phyloP scores from a whole-genome alignment of 1,284 basidiomycete genomes.

The Tremellales sp. region DNA sequence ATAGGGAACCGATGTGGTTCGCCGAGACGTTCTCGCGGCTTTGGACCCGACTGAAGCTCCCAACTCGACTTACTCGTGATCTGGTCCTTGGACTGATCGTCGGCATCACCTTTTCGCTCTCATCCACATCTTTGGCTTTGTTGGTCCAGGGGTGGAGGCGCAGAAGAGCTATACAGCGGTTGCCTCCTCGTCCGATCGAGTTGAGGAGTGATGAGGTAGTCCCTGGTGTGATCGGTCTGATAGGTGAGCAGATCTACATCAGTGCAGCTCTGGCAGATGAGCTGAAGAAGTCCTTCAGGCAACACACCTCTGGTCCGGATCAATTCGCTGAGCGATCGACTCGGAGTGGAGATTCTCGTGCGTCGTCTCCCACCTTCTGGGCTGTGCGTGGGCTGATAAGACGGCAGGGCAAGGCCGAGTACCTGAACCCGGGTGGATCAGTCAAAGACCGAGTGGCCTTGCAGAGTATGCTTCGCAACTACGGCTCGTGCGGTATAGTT shows the following conservation, averaged over 20 bases:
- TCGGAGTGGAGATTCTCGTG: slow-evolving; percentile 85
- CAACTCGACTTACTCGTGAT: slow-evolving; percentile 36
- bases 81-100: slow-evolving; percentile 63
- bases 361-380: slow-evolving; percentile 10
- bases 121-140: slow-evolving; percentile 58
- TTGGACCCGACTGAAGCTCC: slow-evolving; percentile 23
- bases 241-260: slow-evolving; percentile 57
- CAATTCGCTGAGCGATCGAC: slow-evolving; percentile 79
- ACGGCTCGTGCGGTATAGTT: background rate
- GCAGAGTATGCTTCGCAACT: slow-evolving; percentile 58
- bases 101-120: slow-evolving; percentile 65
- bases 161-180: slow-evolving; percentile 31
- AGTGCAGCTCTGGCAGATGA: background rate
- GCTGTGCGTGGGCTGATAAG: background rate
- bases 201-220: slow-evolving; percentile 65
- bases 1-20: too few relatives aligned
- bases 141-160: slow-evolving; percentile 55
- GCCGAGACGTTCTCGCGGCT: slow-evolving; percentile 8
- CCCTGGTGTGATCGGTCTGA: slow-evolving; percentile 70
- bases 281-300: slow-evolving; percentile 53
- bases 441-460: slow-evolving; percentile 96
- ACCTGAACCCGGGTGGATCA: slow-evolving; percentile 93
- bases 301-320: slow-evolving; percentile 93
- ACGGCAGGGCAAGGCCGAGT: slow-evolving; percentile 78
- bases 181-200: slow-evolving; percentile 64